These are phyloP conservation scores for Bipolaris cookei DNA, from an alignment of 2,329 filamentous ascomycete genomes.

Conservation along the genomic window DNA sequence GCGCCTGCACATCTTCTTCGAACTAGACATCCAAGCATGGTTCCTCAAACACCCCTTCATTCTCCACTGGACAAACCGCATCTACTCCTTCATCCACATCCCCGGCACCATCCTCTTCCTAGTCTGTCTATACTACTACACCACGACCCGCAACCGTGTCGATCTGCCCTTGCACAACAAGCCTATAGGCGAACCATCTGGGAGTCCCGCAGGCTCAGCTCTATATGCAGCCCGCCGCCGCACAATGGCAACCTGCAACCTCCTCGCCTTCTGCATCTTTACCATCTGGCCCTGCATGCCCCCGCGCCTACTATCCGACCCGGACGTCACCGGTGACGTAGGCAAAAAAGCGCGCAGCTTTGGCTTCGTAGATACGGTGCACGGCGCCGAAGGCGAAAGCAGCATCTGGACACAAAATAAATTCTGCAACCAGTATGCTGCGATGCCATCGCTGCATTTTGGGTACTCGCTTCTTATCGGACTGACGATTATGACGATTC, in stretches of 20 bases:
- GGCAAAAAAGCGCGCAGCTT: constrained; percentile 66
- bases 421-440: constrained; percentile 79
- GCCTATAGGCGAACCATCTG: constrained; percentile 33
- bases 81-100: constrained; percentile 80
- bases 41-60: constrained; percentile 62
- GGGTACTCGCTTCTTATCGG: constrained; percentile 77
- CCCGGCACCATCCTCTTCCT: constrained; percentile 76
- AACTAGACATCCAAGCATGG: constrained; percentile 65
- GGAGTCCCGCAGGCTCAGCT: constrained; percentile 56
- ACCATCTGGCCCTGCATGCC: constrained; percentile 68
- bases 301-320: constrained; percentile 62
- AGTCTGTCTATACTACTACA: constrained; percentile 72
- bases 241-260: constrained; percentile 65
- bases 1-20: constrained; percentile 67
- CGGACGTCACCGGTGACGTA: constrained; percentile 59
- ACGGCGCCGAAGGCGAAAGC: constrained; percentile 63
- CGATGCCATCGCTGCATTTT: constrained; percentile 78
- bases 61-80: constrained; percentile 73
- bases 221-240: constrained; percentile 63
- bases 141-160: constrained; percentile 64
- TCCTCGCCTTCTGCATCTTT: constrained; percentile 65
- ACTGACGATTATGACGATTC: constrained; percentile 70
- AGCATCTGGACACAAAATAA: constrained; percentile 75
- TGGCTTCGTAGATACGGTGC: constrained; percentile 66
- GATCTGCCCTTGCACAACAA: constrained; percentile 51